phyloP scores from a whole-genome alignment of 78 protist species.

The Dictyostelium capitatum region DNA sequence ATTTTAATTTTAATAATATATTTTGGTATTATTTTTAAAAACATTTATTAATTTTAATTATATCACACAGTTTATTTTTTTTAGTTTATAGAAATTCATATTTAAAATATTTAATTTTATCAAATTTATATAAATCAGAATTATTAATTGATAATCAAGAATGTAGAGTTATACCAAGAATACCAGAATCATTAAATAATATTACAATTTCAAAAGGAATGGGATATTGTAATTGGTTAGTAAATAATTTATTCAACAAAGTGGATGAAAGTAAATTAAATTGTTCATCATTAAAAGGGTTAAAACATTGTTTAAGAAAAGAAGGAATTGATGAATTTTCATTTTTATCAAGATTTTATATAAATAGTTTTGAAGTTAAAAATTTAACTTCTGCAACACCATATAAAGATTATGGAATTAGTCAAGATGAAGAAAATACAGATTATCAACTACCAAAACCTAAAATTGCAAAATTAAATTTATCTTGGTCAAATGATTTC shows the following conservation, averaged over 20 bases:
- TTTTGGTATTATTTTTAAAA: no score
- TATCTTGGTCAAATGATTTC: background rate
- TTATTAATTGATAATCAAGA: slow-evolving; percentile 3
- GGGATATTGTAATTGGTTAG: background rate
- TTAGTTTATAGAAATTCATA: background rate
- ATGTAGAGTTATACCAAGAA: background rate
- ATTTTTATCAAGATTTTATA: slow-evolving; percentile 1
- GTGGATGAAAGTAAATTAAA: no score
- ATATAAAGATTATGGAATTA: background rate
- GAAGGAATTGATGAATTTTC: background rate
- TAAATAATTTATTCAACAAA: background rate
- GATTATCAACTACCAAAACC: background rate
- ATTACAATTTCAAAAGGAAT: background rate
- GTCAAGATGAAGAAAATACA: background rate
- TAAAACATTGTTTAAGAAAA: background rate
- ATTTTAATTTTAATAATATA: no score
- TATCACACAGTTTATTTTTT: slow-evolving; percentile 1
- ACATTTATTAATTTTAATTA: no score
- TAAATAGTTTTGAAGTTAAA: background rate
- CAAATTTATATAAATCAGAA: background rate
- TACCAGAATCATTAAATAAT: background rate
- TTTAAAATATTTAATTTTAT: slow-evolving; percentile 6
- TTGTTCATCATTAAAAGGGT: no score
- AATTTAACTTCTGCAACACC: background rate
- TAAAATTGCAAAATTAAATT: background rate